Conservation (phyloP, 2,329 filamentous ascomycete genomes). For the Fusarium nygamai region DNA sequence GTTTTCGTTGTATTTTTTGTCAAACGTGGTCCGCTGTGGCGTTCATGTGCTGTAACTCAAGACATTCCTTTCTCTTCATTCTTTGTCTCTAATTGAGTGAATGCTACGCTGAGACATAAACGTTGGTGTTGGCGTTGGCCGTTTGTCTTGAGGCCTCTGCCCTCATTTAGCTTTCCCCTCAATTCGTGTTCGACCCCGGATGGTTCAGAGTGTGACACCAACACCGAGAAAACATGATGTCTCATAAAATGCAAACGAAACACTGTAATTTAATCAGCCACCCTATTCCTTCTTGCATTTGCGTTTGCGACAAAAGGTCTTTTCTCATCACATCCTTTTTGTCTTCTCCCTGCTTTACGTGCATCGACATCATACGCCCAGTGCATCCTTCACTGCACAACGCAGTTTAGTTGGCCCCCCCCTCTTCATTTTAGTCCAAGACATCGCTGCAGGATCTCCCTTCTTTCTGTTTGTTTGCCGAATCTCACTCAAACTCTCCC, state of each 20-base stretch:
- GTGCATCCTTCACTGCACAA: neutral
- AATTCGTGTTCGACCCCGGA: slow-evolving; percentile 9
- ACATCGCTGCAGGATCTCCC: slow-evolving; percentile 25
- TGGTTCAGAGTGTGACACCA: slow-evolving; percentile 8
- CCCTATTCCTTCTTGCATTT: neutral
- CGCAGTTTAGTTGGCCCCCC: neutral
- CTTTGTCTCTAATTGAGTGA: neutral
- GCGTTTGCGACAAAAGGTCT: neutral
- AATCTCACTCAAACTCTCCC: neutral
- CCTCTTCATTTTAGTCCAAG: neutral
- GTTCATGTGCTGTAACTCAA: slow-evolving; percentile 12
- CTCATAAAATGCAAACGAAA: slow-evolving; percentile 24
- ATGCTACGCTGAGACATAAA: neutral
- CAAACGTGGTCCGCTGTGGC: slow-evolving; percentile 12
- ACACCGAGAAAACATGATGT: slow-evolving; percentile 21
- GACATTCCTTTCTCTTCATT: neutral
- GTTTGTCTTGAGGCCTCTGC: slow-evolving; percentile 15
- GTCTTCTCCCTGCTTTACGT: neutral
- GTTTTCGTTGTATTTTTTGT: neutral
- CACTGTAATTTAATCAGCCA: neutral
- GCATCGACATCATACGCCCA: neutral
- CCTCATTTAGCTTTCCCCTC: neutral
- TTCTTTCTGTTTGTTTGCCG: neutral
- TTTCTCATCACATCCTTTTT: slow-evolving; percentile 12
- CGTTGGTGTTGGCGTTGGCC: neutral